Conservation (phyloP, 1,284 basidiomycete species). For the Moniliophthora roreri region DNA sequence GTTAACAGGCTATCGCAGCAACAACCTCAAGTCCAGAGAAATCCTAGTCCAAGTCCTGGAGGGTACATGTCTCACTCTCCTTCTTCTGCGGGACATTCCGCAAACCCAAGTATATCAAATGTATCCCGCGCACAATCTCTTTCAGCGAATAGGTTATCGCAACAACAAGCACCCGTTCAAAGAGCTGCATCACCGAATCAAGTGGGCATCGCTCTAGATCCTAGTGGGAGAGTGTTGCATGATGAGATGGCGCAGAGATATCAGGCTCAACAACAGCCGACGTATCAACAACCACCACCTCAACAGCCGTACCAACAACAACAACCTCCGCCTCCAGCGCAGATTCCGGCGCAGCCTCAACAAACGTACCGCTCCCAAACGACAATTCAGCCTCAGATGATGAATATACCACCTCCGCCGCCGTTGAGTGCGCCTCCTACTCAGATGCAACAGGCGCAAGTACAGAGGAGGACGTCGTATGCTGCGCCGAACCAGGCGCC, state of each 20-base stretch:
- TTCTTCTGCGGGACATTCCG: conserved; percentile 1
- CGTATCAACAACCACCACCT: not conserved
- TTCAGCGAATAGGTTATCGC: too few relatives aligned
- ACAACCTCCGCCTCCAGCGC: not conserved
- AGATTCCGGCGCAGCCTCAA: conserved; percentile 14
- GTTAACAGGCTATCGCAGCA: not conserved
- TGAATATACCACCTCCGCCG: not conserved
- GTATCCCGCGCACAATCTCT: too few relatives aligned
- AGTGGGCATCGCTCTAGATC: conserved; percentile 79
- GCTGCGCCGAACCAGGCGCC: conserved; percentile 18
- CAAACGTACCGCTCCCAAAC: conserved; percentile 18
- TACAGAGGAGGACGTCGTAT: too few relatives aligned
- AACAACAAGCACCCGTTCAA: conserved; percentile 7
- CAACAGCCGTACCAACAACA: not conserved
- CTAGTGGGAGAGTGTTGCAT: conserved; percentile 73
- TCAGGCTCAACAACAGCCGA: conserved; percentile 26
- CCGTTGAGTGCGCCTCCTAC: conserved; percentile 23
- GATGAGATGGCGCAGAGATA: conserved; percentile 77
- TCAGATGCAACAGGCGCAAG: conserved; percentile 18
- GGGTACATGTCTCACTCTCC: too few relatives aligned
- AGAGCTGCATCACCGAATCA: conserved; percentile 38
- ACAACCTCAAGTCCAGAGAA: not conserved
- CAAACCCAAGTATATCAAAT: not conserved
- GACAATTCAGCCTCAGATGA: conserved; percentile 21
- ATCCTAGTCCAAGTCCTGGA: not conserved